These are phyloP conservation scores for Salix viminalis DNA, from an alignment of 345 rosid genomes.

Conservation along the genomic window DNA sequence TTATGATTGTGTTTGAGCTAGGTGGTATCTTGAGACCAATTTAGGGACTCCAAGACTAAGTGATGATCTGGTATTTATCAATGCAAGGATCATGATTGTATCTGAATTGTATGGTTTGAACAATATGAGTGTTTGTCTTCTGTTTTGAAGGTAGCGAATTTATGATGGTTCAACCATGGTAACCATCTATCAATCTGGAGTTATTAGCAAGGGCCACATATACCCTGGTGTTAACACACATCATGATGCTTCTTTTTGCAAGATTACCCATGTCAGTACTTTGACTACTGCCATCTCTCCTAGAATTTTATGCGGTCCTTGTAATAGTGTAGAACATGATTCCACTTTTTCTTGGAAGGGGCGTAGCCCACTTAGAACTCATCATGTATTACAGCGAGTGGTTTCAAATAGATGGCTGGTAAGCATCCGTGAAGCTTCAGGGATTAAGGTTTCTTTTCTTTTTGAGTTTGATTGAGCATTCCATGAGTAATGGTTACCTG, in stretches of 20 bases:
- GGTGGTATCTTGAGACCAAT: not conserved
- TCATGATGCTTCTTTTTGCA: slow-evolving; percentile 25
- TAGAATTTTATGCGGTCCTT: slow-evolving; percentile 22
- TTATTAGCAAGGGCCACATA: slow-evolving; percentile 30
- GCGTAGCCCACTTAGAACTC: slow-evolving; percentile 23
- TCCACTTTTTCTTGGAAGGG: slow-evolving; percentile 39
- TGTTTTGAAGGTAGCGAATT: slow-evolving; percentile 22
- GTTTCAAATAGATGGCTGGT: slow-evolving; percentile 56
- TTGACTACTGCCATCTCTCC: slow-evolving; percentile 27
- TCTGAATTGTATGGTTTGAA: not conserved
- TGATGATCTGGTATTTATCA: not conserved
- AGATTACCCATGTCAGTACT: slow-evolving; percentile 18
- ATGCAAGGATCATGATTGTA: not conserved
- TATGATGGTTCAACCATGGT: slow-evolving; percentile 63
- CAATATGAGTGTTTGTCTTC: slow-evolving; percentile 1
- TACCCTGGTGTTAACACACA: slow-evolving; percentile 17
- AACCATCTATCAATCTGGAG: slow-evolving; percentile 40
- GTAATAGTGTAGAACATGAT: slow-evolving; percentile 22
- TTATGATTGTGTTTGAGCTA: not conserved
- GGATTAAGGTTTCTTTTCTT: not conserved
- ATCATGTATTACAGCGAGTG: slow-evolving; percentile 21
- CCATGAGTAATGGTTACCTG: slow-evolving; percentile 4
- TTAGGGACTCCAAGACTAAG: not conserved
- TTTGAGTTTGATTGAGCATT: not conserved
- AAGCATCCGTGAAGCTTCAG: slow-evolving; percentile 19